Conservation (phyloP, 2,329 filamentous ascomycete genomes). For the Metarhizium brunneum region DNA sequence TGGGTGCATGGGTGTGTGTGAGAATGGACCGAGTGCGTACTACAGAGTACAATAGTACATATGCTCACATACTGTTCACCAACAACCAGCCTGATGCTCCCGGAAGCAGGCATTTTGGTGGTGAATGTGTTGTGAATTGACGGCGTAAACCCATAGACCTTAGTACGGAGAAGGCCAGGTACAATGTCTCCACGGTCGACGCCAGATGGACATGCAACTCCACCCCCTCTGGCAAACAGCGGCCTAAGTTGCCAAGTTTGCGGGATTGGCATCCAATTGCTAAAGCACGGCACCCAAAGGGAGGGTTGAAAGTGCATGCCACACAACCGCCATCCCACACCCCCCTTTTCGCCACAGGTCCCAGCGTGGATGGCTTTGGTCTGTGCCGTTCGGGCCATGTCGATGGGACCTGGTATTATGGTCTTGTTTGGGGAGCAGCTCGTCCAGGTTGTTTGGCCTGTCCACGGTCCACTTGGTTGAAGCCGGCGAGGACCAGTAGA, state of each 20-base stretch:
- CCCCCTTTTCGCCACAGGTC: background rate
- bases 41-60: too few relatives aligned
- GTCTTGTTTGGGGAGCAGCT: background rate
- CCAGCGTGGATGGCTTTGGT: background rate
- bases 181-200: background rate
- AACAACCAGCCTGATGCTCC: too few relatives aligned
- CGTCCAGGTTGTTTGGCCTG: conserved; percentile 1
- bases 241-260: background rate
- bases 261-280: background rate
- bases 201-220: background rate
- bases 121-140: background rate
- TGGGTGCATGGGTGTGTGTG: background rate
- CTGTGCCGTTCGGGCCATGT: conserved; percentile 1
- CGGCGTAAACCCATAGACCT: background rate
- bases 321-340: background rate
- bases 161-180: background rate
- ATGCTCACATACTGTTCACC: too few relatives aligned
- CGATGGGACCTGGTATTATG: conserved; percentile 1
- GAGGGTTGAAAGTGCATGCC: conserved; percentile 2
- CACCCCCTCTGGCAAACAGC: background rate
- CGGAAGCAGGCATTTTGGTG: too few relatives aligned
- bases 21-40: background rate
- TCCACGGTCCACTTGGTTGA: conserved; percentile 8
- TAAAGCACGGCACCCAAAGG: background rate
- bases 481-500: background rate